Percentiles rank a stretch among this genome's conserved stretches.
These are phyloP conservation scores for Annulohypoxylon moriforme DNA, from an alignment of 495 filamentous ascomycete species.

Conservation along the genomic window DNA sequence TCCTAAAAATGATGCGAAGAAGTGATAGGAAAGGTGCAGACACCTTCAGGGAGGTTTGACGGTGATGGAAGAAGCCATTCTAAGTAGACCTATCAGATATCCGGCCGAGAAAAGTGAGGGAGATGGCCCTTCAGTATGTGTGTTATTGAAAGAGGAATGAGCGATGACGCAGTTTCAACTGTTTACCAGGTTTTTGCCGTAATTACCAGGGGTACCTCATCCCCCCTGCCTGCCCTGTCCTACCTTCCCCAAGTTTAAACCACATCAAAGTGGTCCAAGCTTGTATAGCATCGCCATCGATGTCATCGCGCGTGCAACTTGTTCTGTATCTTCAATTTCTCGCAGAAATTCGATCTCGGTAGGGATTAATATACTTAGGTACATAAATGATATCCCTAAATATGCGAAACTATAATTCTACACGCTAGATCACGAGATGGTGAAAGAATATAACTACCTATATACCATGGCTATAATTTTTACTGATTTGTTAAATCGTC, in stretches of 20 bases:
- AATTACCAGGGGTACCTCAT: constrained; percentile 22
- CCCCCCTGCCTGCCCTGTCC: constrained; percentile 10
- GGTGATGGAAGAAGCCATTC: constrained; percentile 17
- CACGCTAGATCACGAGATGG: not conserved
- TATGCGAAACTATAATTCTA: not conserved
- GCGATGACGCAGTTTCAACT: constrained; percentile 42
- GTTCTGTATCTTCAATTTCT: not conserved
- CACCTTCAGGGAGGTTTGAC: constrained; percentile 30
- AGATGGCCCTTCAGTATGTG: not conserved
- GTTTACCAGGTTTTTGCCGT: constrained; percentile 28
- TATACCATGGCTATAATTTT: constrained; percentile 13
- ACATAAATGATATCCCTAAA: not conserved
- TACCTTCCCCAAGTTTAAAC: not conserved
- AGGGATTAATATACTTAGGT: not conserved
- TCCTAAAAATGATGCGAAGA: constrained; percentile 27
- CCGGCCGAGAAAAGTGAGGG: not conserved
- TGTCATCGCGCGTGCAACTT: not conserved
- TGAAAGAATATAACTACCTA: not conserved
- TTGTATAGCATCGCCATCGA: not conserved
- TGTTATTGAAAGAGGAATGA: constrained; percentile 26
- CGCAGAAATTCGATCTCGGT: too few species aligned
- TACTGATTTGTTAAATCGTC: constrained; percentile 23
- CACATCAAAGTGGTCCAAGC: not conserved
- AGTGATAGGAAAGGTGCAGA: constrained; percentile 24
- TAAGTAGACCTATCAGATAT: constrained; percentile 1